These are phyloP conservation scores for Neoascochyta sp. DNA, from an alignment of 2,329 filamentous ascomycete genomes.

Conservation along the genomic window DNA sequence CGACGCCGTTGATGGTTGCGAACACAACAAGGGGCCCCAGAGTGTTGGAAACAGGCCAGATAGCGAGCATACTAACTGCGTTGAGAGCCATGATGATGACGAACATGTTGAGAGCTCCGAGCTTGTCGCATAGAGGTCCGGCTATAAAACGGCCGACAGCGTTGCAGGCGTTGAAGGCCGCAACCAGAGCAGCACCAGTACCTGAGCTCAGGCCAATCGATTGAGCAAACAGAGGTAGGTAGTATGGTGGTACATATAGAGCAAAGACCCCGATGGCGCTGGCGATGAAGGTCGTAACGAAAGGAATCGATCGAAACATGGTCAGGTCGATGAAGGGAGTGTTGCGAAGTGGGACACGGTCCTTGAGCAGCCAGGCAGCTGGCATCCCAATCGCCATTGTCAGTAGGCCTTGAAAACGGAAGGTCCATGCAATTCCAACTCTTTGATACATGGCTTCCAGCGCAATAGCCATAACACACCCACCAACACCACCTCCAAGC, in stretches of 20 bases:
- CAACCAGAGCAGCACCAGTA: conserved; percentile 22
- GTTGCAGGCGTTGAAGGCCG: conserved; percentile 26
- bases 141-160: conserved; percentile 23
- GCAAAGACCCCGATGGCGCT: conserved; percentile 23
- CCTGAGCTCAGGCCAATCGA: conserved; percentile 20
- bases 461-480: conserved; percentile 20
- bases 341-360: conserved; percentile 18
- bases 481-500: conserved; percentile 26
- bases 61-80: conserved; percentile 26
- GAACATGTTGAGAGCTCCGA: conserved; percentile 32
- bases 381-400: conserved; percentile 22
- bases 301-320: conserved; percentile 22
- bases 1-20: conserved; percentile 24
- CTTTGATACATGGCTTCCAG: conserved; percentile 21
- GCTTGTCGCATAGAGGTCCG: conserved; percentile 25
- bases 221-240: conserved; percentile 23
- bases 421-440: conserved; percentile 26
- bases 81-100: conserved; percentile 23
- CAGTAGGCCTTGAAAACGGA: conserved; percentile 21
- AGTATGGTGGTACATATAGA: conserved; percentile 27
- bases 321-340: conserved; percentile 19
- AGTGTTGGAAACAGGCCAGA: conserved; percentile 25
- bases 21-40: conserved; percentile 23
- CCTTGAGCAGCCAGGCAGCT: conserved; percentile 21
- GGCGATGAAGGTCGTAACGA: conserved; percentile 18